These are phyloP conservation scores for Abrus pulchellus DNA, from an alignment of 306 rosid species.

Conservation along the genomic window DNA sequence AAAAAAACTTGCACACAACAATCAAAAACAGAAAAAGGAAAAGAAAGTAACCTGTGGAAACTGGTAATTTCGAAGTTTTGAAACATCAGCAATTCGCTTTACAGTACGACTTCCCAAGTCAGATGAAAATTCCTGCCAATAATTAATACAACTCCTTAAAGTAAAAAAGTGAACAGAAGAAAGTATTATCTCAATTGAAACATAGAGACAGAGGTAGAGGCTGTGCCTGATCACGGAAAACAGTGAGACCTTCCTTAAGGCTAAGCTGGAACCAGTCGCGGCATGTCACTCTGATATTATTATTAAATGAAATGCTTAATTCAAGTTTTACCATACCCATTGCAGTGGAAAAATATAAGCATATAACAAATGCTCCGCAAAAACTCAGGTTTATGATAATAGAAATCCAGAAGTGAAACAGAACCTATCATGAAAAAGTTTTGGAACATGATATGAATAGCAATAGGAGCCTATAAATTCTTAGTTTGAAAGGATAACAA, in stretches of 20 bases:
- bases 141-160: constrained; percentile 36
- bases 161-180: constrained; percentile 24
- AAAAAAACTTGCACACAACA: constrained; percentile 26
- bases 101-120: constrained; percentile 98
- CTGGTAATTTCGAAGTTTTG: constrained; percentile 90
- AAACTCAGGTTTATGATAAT: constrained; percentile 41
- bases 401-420: constrained; percentile 18
- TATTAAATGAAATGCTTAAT: constrained; percentile 46
- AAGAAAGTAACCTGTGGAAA: constrained; percentile 86
- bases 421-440: background rate
- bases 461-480: constrained; percentile 33
- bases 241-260: constrained; percentile 98
- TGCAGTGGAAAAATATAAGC: constrained; percentile 4
- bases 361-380: constrained; percentile 24
- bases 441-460: constrained; percentile 32
- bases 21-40: constrained; percentile 2
- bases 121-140: constrained; percentile 90
- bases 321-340: constrained; percentile 32
- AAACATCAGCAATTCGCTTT: constrained; percentile 87
- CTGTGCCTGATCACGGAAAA: constrained; percentile 93
- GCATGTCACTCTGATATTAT: constrained; percentile 88
- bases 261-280: constrained; percentile 99
- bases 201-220: constrained; percentile 27
- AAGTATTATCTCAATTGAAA: constrained; percentile 32
- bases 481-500: constrained; percentile 39